These are phyloP conservation scores for Zygosaccharomyces bailii DNA, from an alignment of 805 yeast species.

Conservation along the genomic window DNA sequence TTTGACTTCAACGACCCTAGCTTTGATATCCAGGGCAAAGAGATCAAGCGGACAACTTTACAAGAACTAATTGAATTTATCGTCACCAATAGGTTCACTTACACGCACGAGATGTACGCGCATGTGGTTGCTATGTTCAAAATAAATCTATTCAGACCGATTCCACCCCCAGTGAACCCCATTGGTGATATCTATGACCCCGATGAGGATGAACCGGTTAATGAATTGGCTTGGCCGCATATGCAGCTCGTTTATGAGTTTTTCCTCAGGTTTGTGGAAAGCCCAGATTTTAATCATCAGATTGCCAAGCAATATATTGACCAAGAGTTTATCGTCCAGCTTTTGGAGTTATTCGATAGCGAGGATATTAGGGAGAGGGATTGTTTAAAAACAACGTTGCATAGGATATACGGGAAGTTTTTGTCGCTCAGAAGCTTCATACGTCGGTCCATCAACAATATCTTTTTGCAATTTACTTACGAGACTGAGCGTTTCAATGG, in stretches of 20 bases:
- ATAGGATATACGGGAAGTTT: slow-evolving; percentile 94
- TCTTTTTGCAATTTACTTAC: slow-evolving; percentile 86
- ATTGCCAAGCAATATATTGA: slow-evolving; percentile 92
- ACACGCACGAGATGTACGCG: slow-evolving; percentile 85
- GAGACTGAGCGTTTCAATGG: slow-evolving; percentile 97
- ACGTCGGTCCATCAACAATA: slow-evolving; percentile 86
- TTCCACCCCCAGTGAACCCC: slow-evolving; percentile 98
- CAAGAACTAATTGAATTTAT: slow-evolving; percentile 89
- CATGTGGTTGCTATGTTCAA: slow-evolving; percentile 89
- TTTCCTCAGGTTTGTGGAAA: slow-evolving; percentile 85
- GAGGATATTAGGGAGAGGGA: slow-evolving; percentile 98
- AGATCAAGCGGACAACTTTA: slow-evolving; percentile 78
- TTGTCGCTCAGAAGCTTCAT: slow-evolving; percentile 85
- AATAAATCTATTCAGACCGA: slow-evolving; percentile 85
- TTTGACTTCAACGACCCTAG: slow-evolving; percentile 95
- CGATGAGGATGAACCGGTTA: slow-evolving; percentile 97
- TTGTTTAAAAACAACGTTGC: slow-evolving; percentile 89
- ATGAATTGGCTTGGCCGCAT: slow-evolving; percentile 97
- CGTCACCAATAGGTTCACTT: slow-evolving; percentile 73
- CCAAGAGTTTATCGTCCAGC: slow-evolving; percentile 75
- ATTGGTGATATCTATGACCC: slow-evolving; percentile 96
- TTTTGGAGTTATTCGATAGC: slow-evolving; percentile 87
- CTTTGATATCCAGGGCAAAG: slow-evolving; percentile 87
- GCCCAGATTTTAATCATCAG: slow-evolving; percentile 91
- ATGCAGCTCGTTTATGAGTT: slow-evolving; percentile 97